A percentile compares a stretch with the other conserved stretches of the same genome.
Conservation (phyloP, 1,284 basidiomycete species). For the Pyrrhoderma noxium region DNA sequence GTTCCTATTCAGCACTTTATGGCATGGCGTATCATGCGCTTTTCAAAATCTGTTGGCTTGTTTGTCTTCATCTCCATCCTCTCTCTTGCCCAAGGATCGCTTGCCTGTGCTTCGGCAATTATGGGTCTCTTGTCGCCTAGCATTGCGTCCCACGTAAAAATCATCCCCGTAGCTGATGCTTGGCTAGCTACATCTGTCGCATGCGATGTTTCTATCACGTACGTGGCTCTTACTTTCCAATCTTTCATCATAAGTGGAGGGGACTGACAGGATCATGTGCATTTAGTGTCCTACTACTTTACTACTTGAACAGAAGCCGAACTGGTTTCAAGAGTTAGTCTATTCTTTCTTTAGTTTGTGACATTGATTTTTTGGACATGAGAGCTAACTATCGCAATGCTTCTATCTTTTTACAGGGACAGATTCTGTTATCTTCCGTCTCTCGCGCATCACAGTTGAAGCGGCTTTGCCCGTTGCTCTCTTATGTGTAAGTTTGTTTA, state of each 20-base stretch:
- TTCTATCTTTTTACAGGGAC: constrained; percentile 8
- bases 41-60: constrained; percentile 24
- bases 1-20: constrained; percentile 31
- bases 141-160: constrained; percentile 18
- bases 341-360: too few relatives aligned
- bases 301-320: constrained; percentile 13
- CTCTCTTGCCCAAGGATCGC: constrained; percentile 24
- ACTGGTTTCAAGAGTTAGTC: constrained; percentile 14
- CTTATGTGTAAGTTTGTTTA: constrained; percentile 9
- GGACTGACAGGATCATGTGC: not conserved
- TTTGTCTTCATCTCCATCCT: constrained; percentile 23
- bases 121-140: constrained; percentile 21
- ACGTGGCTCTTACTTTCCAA: not conserved
- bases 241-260: too few relatives aligned
- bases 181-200: constrained; percentile 20
- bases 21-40: constrained; percentile 28
- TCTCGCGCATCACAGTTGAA: constrained; percentile 11
- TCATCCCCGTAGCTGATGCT: constrained; percentile 20
- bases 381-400: not conserved
- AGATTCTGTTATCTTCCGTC: constrained; percentile 13
- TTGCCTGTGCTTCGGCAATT: constrained; percentile 16
- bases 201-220: constrained; percentile 21
- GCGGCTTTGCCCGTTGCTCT: constrained; percentile 10
- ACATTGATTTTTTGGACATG: not conserved
- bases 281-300: constrained; percentile 7